phyloP scores from a whole-genome alignment of 208 protist genomes.

The Acanthamoeba castellanii region DNA sequence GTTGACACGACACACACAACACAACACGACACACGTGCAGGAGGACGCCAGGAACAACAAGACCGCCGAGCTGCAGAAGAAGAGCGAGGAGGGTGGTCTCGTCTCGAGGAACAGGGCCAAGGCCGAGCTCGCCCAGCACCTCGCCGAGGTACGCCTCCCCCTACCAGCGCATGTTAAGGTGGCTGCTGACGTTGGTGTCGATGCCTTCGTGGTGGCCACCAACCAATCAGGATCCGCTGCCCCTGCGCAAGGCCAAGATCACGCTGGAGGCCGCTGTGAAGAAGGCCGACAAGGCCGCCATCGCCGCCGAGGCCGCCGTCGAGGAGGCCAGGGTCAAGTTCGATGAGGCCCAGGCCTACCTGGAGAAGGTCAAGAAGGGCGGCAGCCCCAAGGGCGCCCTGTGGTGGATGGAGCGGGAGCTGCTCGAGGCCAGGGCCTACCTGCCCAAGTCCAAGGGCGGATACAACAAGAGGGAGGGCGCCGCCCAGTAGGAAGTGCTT shows the following conservation, averaged over 20 bases:
- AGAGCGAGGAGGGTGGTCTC: slow-evolving; percentile 76
- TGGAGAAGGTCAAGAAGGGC: slow-evolving; percentile 43
- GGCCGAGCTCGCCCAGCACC: slow-evolving; percentile 75
- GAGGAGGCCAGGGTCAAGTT: slow-evolving; percentile 23
- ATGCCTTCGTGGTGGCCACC: not conserved
- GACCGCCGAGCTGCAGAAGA: slow-evolving; percentile 67
- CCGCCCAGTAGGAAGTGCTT: too few relatives aligned
- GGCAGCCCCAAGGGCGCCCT: slow-evolving; percentile 27
- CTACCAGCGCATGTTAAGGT: not conserved
- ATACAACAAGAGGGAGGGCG: slow-evolving; percentile 24
- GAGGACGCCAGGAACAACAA: slow-evolving; percentile 69
- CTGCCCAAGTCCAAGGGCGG: slow-evolving; percentile 56
- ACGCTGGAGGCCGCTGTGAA: slow-evolving; percentile 20
- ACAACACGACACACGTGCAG: too few relatives aligned
- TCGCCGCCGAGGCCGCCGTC: not conserved
- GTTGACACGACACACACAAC: too few relatives aligned
- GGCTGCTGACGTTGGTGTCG: too few relatives aligned
- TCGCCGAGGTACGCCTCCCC: slow-evolving; percentile 25
- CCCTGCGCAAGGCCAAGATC: slow-evolving; percentile 21
- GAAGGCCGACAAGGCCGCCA: slow-evolving; percentile 32
- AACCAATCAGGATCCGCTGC: not conserved
- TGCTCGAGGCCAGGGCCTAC: slow-evolving; percentile 1
- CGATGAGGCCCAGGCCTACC: slow-evolving; percentile 32
- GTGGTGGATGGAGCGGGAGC: slow-evolving; percentile 56
- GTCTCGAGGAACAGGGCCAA: slow-evolving; percentile 78